Conservation (phyloP, 1,284 basidiomycete genomes). For the Ceratobasidium sp. region DNA sequence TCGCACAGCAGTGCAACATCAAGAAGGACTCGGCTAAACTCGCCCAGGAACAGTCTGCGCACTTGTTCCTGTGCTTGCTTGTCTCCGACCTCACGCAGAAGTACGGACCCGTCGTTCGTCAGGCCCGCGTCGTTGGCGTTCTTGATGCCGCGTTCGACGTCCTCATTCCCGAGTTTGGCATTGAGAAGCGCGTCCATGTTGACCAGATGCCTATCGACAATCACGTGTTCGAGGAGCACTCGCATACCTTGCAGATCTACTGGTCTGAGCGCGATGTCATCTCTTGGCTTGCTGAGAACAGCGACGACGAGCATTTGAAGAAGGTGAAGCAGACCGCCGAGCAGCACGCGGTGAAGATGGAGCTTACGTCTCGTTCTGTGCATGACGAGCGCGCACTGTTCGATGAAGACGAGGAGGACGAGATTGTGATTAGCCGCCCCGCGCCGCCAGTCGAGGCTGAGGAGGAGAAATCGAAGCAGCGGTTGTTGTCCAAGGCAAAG, state of each 20-base stretch:
- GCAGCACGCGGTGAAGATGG: constrained; percentile 87
- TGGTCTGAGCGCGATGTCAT: constrained; percentile 95
- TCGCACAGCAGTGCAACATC: constrained; percentile 98
- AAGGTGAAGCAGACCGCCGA: constrained; percentile 91
- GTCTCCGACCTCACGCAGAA: constrained; percentile 93
- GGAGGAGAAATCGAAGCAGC: constrained; percentile 77
- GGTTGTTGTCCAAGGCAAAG: constrained; percentile 80
- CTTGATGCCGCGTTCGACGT: constrained; percentile 98
- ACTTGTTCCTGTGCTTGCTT: constrained; percentile 94
- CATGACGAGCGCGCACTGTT: constrained; percentile 90
- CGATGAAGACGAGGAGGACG: constrained; percentile 82
- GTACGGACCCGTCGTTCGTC: constrained; percentile 94
- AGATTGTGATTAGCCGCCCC: constrained; percentile 81
- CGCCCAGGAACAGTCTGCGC: constrained; percentile 96
- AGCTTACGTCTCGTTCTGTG: constrained; percentile 81
- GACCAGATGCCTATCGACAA: constrained; percentile 99
- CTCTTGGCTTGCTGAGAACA: constrained; percentile 92
- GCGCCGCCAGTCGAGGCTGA: constrained; percentile 56
- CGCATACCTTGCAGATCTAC: constrained; percentile 89
- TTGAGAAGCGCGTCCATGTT: constrained; percentile 98
- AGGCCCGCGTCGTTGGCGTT: constrained; percentile 93
- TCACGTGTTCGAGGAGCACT: constrained; percentile 93
- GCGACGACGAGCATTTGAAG: constrained; percentile 93
- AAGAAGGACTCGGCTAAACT: constrained; percentile 87
- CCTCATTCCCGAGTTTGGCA: constrained; percentile 91